phyloP scores from a whole-genome alignment of 371 early-diverging fungal genomes.

The Saksenaea oblongispora region DNA sequence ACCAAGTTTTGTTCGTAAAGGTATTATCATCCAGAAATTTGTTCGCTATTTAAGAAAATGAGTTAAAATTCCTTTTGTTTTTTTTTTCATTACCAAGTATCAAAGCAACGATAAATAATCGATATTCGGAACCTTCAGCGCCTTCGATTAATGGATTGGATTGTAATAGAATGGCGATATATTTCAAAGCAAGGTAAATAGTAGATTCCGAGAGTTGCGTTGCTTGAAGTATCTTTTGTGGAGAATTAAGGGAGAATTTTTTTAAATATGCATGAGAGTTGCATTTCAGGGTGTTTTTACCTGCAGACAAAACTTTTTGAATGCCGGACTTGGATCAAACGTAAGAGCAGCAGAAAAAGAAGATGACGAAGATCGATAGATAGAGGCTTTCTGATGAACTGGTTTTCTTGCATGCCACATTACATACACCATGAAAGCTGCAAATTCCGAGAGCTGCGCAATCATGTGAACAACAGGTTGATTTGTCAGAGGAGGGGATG shows the following conservation, averaged over 20 bases:
- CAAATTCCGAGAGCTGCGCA: conserved; percentile 59
- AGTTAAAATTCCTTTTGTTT: too few relatives aligned
- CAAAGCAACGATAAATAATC: conserved; percentile 76
- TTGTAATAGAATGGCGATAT: conserved; percentile 59
- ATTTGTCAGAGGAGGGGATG: conserved; percentile 12
- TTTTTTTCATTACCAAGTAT: conserved; percentile 52
- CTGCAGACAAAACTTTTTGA: conserved; percentile 62
- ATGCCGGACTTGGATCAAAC: conserved; percentile 57
- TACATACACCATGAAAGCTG: conserved; percentile 61
- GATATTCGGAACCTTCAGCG: conserved; percentile 75
- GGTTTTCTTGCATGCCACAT: conserved; percentile 63
- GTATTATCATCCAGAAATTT: conserved; percentile 73
- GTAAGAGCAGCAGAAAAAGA: conserved; percentile 13
- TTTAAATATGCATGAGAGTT: background rate
- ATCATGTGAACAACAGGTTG: conserved; percentile 7
- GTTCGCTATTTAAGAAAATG: too few relatives aligned
- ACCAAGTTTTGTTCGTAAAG: conserved; percentile 74
- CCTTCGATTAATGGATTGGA: conserved; percentile 63
- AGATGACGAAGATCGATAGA: conserved; percentile 10
- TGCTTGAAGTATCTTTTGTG: conserved; percentile 46
- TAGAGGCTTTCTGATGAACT: conserved; percentile 2
- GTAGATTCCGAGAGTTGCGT: conserved; percentile 61
- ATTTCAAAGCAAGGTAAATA: conserved; percentile 58
- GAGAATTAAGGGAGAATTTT: background rate
- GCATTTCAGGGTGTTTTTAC: conserved; percentile 23